Evolutionary conservation across 768 basidiomycete species (phyloP), one percentile per base, ranked within the genome.

Genomic region (Lactarius sp.): DNA sequence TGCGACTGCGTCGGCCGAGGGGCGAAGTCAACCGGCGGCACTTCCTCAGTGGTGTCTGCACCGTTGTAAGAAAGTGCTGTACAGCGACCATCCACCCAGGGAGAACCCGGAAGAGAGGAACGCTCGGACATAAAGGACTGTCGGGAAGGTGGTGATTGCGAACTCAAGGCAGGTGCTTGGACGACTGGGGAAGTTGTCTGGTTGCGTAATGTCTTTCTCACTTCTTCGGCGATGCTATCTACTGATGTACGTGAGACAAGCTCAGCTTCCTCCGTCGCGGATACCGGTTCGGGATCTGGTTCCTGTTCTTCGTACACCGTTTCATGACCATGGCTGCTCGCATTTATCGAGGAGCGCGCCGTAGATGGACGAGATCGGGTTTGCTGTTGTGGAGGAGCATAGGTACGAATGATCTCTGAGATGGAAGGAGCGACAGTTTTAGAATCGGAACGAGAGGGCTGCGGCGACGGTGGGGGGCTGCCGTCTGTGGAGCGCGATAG

Each of bases 211-310:
- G 88, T 92, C 60, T 77, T 83, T 62, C 80, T 82, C 37, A 91
- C 84, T 78, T 94, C 92, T 69, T 90, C 86, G 22, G 91, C 89
- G 33, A 94, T 85, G 64, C 90, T 92, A 73, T 94, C 92, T 66
- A 92, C 83, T 18, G 91, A 93, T 22, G 92, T 93, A n/a, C 88
- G 84, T 46, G 87, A 86, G 55, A 90, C 67, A 52, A 87, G 70
- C 51, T 89, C 88, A 2, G 78, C 77, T 64, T 88, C 87, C 63
- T 86, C 86, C 58, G 82, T 80, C 44, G 77, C 75, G 46, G 79
- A 72, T 51, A 80, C 69, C 8, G 79, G 77, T 60, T 84, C 85
- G 37, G 81, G 79, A 49, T 75, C 76, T 8, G 75, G 73, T 71
- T 85, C 84, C 2, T 76, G 75, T 31, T 69, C 66, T 72, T 85